phyloP scores from a whole-genome alignment of 306 rosid genomes.

The Trifolium dubium region DNA sequence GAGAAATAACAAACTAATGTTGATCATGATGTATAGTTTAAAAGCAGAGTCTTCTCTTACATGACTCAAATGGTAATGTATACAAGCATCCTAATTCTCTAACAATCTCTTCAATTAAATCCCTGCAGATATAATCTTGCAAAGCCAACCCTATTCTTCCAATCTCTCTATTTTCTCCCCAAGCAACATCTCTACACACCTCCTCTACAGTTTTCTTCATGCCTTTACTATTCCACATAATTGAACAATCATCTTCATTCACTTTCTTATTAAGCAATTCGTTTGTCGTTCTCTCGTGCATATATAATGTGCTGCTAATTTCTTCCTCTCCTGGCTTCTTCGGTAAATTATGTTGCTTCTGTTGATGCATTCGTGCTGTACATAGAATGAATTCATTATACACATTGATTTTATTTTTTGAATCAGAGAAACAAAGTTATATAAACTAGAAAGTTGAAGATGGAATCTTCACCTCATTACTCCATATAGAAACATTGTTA shows the following conservation, averaged over 20 bases:
- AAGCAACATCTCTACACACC: conserved; percentile 69
- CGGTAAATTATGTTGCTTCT: conserved; percentile 44
- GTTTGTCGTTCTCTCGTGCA: conserved; percentile 46
- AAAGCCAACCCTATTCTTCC: conserved; percentile 84
- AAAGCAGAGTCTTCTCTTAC: conserved; percentile 85
- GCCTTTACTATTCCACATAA: conserved; percentile 54
- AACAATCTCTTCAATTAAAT: conserved; percentile 72
- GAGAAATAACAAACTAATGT: neutral
- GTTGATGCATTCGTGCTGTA: conserved; percentile 47
- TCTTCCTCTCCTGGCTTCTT: conserved; percentile 68
- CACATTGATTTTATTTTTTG: neutral
- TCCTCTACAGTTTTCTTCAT: conserved; percentile 68
- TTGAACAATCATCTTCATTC: conserved; percentile 30
- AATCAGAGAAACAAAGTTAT: neutral
- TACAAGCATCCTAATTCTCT: conserved; percentile 52
- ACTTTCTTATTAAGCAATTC: conserved; percentile 44
- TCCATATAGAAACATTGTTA: too few species aligned
- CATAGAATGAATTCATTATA: neutral
- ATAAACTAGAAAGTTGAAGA: neutral
- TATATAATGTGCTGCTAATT: conserved; percentile 39
- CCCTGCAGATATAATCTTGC: conserved; percentile 77
- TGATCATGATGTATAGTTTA: conserved; percentile 34
- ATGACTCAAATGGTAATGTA: conserved; percentile 64
- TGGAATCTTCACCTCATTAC: neutral
- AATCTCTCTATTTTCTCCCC: conserved; percentile 76